Conservation (phyloP, 176 grass and related monocot species). For the barley (Hordeum vulgare) region MorexV3_pseudomolecules_assembly NC_058520.1:405958950-405959449, state of each 20-base stretch:
- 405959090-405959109: conserved; percentile 56
- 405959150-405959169: conserved; percentile 63
- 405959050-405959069: background rate
- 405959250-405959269: background rate
- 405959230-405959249: background rate
- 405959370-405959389: conserved; percentile 7
- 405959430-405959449: too few relatives aligned
- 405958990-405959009: conserved; percentile 33
- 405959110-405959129: conserved; percentile 37
- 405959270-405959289: background rate
- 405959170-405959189: conserved; percentile 52
- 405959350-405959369: conserved; percentile 3
- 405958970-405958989: background rate
- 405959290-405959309: background rate
- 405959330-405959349: background rate
- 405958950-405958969: background rate
- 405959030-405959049: conserved; percentile 60
- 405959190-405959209: conserved; percentile 86
- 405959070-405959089: conserved; percentile 9
- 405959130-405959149: conserved; percentile 81
- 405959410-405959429: too few relatives aligned
- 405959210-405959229: background rate
- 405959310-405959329: conserved; percentile 3
- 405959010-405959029: conserved; percentile 50
- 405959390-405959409: background rate